A percentile compares a stretch with the other conserved stretches of the same genome.
phyloP scores from a whole-genome alignment of 805 yeast genomes.

The Starmerella stigmatis region DNA sequence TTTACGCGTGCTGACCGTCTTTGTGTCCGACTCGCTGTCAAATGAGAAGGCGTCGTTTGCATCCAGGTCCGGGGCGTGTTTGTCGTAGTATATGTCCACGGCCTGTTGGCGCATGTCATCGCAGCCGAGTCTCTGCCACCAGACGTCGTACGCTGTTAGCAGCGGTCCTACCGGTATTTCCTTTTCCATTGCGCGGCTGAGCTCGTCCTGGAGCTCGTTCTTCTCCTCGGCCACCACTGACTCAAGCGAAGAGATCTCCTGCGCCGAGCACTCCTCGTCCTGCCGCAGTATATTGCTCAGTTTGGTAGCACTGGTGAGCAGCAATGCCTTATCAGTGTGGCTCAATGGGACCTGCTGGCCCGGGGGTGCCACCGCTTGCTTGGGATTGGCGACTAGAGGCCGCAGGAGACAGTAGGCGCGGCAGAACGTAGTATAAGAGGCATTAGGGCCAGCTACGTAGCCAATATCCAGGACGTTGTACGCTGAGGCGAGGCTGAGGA shows the following conservation, averaged over 20 bases:
- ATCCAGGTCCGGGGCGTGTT: not conserved
- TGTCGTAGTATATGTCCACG: not conserved
- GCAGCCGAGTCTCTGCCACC: not conserved
- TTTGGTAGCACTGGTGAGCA: not conserved
- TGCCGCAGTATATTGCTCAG: not conserved
- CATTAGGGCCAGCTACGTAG: not conserved
- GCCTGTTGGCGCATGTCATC: not conserved
- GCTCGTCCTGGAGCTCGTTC: not conserved
- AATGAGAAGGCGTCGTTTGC: slow-evolving; percentile 5
- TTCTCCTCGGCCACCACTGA: not conserved
- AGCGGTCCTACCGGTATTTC: not conserved
- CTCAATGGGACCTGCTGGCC: not conserved
- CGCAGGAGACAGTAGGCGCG: slow-evolving; percentile 1
- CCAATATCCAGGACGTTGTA: slow-evolving; percentile 11
- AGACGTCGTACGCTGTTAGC: not conserved
- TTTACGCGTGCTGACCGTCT: slow-evolving; percentile 9
- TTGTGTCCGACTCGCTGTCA: not conserved
- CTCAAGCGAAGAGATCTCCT: not conserved
- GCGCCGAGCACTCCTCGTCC: not conserved
- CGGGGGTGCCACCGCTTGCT: not conserved
- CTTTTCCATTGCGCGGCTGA: not conserved
- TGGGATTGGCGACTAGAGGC: slow-evolving; percentile 2
- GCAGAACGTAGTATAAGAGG: slow-evolving; percentile 11
- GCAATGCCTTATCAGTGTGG: not conserved
- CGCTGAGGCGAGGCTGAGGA: not conserved